Conservation (phyloP, 805 yeast species). For the Lipomyces lipofer region DNA sequence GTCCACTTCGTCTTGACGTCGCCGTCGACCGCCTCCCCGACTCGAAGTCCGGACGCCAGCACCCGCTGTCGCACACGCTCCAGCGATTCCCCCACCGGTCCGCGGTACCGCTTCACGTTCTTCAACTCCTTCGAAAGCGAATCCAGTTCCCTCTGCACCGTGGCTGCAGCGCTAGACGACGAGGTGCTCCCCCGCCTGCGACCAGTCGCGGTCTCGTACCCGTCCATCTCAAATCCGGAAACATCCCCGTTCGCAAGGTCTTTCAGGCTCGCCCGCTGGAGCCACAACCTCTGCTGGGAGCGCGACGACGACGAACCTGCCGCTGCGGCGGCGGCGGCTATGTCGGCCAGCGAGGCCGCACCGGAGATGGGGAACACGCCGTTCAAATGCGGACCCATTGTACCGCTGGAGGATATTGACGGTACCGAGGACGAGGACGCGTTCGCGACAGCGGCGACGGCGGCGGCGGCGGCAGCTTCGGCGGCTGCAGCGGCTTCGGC, state of each 20-base stretch:
- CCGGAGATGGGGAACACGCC: constrained; percentile 14
- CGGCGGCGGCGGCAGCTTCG: constrained; percentile 29
- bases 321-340: constrained; percentile 27
- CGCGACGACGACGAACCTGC: constrained; percentile 9
- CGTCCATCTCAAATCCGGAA: neutral
- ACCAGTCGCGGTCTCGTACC: neutral
- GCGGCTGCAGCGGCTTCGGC: constrained; percentile 30
- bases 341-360: constrained; percentile 25
- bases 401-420: neutral
- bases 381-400: neutral
- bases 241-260: constrained; percentile 1
- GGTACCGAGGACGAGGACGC: neutral
- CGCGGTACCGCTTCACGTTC: constrained; percentile 29
- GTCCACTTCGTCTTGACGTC: constrained; percentile 12
- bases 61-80: constrained; percentile 24
- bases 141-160: constrained; percentile 20
- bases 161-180: neutral
- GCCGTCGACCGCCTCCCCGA: constrained; percentile 5
- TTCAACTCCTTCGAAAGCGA: constrained; percentile 25
- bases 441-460: constrained; percentile 28
- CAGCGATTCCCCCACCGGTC: constrained; percentile 25
- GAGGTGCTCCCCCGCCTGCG: neutral
- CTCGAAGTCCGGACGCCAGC: neutral
- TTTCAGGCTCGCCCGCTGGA: constrained; percentile 10
- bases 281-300: constrained; percentile 20